A percentile compares a stretch with the other conserved stretches of the same genome.
These are phyloP conservation scores for Desmodesmus armatus DNA, from an alignment of 139 green algal genomes.

Conservation along the genomic window DNA sequence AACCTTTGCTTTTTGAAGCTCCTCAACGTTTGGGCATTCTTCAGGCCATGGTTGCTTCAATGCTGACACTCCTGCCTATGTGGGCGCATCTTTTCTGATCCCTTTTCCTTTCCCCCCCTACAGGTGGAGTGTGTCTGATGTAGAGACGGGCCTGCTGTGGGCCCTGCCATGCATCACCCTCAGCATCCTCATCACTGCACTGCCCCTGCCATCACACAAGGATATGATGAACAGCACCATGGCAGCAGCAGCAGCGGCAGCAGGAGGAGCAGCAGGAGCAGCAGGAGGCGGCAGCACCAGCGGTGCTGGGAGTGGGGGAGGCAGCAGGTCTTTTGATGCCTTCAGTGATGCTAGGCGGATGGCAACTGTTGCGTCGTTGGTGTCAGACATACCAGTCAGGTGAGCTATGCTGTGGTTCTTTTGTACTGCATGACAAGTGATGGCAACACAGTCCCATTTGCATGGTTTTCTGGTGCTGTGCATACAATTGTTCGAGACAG, in stretches of 20 bases:
- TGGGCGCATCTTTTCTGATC: not conserved
- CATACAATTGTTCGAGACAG: no score
- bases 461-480: not conserved
- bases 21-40: not conserved
- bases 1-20: not conserved
- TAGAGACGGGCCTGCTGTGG: not conserved
- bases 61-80: not conserved
- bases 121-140: constrained; percentile 19
- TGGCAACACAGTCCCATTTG: not conserved
- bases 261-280: constrained; percentile 1
- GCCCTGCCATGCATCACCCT: constrained; percentile 24
- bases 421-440: not conserved
- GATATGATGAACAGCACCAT: not conserved
- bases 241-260: not conserved
- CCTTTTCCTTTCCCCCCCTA: not conserved
- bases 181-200: not conserved
- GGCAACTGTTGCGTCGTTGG: not conserved
- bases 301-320: not conserved
- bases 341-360: not conserved
- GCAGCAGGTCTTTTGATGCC: not conserved
- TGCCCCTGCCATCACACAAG: not conserved
- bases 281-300: constrained; percentile 15
- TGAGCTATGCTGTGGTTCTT: not conserved
- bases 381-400: not conserved
- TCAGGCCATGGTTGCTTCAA: not conserved